Conservation (phyloP, 148 eudicot species). For the Silene uniflora region DNA sequence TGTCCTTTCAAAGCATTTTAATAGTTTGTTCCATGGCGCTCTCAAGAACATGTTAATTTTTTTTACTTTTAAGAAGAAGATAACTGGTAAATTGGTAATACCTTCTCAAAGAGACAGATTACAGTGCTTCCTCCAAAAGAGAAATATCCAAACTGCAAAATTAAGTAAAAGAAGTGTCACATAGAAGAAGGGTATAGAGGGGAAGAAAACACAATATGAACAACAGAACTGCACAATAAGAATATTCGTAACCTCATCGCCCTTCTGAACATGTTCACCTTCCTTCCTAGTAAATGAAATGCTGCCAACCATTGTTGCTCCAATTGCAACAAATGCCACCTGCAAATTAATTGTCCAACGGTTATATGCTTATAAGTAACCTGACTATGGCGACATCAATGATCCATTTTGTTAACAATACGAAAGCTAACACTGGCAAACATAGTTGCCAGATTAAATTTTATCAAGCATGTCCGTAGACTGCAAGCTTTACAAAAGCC, state of each 20-base stretch:
- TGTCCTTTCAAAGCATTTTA: not conserved
- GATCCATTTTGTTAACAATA: not conserved
- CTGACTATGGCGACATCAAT: not conserved
- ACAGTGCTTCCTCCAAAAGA: constrained; percentile 99
- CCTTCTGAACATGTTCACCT: constrained; percentile 75
- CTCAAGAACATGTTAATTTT: constrained; percentile 1
- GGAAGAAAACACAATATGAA: not conserved
- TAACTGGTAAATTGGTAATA: constrained; percentile 28
- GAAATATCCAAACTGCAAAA: constrained; percentile 84
- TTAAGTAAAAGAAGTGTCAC: constrained; percentile 6
- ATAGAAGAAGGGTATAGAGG: not conserved
- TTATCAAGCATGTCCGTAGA: not conserved
- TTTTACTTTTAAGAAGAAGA: not conserved
- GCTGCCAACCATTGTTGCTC: constrained; percentile 99
- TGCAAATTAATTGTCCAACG: constrained; percentile 29
- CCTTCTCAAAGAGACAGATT: constrained; percentile 94
- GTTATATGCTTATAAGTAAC: not conserved
- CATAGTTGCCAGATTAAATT: not conserved
- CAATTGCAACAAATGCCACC: constrained; percentile 98
- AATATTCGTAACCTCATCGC: constrained; percentile 69
- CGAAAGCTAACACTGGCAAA: not conserved
- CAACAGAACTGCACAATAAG: constrained; percentile 5
- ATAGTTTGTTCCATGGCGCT: not conserved
- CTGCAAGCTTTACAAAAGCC: not conserved
- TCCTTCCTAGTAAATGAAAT: constrained; percentile 65